A percentile compares a stretch with the other conserved stretches of the same genome.
These are phyloP conservation scores for Sabuloglossum arenarium DNA, from an alignment of 495 filamentous ascomycete genomes.

Conservation along the genomic window DNA sequence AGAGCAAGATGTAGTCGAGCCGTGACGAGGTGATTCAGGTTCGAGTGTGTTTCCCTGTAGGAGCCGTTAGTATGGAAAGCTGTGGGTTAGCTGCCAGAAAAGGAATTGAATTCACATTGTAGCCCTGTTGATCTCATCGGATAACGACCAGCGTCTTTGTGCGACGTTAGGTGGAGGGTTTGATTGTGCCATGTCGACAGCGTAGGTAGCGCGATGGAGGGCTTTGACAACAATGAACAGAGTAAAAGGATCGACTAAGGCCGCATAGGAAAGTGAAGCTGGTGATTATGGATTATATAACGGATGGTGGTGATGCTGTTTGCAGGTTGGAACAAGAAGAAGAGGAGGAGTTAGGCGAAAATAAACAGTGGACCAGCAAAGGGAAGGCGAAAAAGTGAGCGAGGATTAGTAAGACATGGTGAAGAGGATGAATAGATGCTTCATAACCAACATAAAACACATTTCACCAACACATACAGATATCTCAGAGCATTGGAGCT, in stretches of 20 bases:
- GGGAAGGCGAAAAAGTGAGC: too few relatives aligned
- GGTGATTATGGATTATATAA: background rate
- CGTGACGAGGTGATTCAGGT: slow-evolving; percentile 26
- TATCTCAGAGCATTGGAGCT: too few relatives aligned
- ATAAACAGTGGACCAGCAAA: too few relatives aligned
- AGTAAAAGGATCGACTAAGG: background rate
- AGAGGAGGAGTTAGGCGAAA: too few relatives aligned
- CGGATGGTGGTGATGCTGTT: too few relatives aligned
- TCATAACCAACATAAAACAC: too few relatives aligned
- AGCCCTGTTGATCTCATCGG: slow-evolving; percentile 1
- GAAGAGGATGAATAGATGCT: too few relatives aligned
- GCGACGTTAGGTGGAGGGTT: background rate
- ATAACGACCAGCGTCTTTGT: background rate
- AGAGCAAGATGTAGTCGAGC: slow-evolving; percentile 23
- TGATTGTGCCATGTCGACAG: background rate
- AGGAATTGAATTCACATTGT: background rate
- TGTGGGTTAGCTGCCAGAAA: background rate
- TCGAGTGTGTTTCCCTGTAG: slow-evolving; percentile 15
- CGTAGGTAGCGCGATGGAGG: background rate
- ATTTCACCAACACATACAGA: too few relatives aligned
- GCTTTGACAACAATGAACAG: background rate
- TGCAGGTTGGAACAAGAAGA: background rate
- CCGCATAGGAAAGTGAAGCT: background rate
- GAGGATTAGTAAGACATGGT: too few relatives aligned
- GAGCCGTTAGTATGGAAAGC: background rate